Conservation (phyloP, 2,329 filamentous ascomycete species). For the Neobulgaria alba region DNA sequence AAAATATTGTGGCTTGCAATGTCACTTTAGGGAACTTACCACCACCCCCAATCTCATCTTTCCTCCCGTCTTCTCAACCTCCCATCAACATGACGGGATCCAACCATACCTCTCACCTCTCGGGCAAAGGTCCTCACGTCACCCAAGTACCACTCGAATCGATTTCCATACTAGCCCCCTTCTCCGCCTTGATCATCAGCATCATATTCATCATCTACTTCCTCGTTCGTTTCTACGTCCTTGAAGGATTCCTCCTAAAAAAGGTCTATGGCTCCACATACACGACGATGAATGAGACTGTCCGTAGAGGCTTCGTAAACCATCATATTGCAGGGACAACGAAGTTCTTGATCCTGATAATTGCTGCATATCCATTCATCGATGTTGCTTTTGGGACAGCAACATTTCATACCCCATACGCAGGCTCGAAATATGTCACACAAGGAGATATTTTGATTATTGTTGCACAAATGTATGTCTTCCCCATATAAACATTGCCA, state of each 20-base stretch:
- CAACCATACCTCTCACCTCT: background rate
- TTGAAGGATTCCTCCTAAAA: conserved; percentile 33
- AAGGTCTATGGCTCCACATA: conserved; percentile 31
- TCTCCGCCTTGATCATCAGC: conserved; percentile 23
- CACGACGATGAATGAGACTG: conserved; percentile 29
- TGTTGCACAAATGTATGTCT: conserved; percentile 31
- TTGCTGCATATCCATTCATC: conserved; percentile 35
- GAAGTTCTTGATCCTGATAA: conserved; percentile 33
- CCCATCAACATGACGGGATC: background rate
- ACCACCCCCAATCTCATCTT: background rate
- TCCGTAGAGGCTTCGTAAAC: conserved; percentile 36
- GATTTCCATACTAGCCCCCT: conserved; percentile 23
- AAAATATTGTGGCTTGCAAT: too few relatives aligned
- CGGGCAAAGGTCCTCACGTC: conserved; percentile 16
- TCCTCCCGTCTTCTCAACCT: background rate
- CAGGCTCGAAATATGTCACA: conserved; percentile 26
- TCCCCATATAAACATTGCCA: too few relatives aligned
- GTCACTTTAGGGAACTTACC: too few relatives aligned
- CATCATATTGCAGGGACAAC: conserved; percentile 37
- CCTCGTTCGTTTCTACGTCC: conserved; percentile 27
- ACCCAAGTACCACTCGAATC: conserved; percentile 17
- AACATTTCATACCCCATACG: conserved; percentile 28
- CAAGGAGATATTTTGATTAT: conserved; percentile 35
- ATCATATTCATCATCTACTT: conserved; percentile 25
- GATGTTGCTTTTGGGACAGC: conserved; percentile 29